Base-by-base conservation (phyloP, 768 basidiomycete species). In the Termitomyces sp. region DNA sequence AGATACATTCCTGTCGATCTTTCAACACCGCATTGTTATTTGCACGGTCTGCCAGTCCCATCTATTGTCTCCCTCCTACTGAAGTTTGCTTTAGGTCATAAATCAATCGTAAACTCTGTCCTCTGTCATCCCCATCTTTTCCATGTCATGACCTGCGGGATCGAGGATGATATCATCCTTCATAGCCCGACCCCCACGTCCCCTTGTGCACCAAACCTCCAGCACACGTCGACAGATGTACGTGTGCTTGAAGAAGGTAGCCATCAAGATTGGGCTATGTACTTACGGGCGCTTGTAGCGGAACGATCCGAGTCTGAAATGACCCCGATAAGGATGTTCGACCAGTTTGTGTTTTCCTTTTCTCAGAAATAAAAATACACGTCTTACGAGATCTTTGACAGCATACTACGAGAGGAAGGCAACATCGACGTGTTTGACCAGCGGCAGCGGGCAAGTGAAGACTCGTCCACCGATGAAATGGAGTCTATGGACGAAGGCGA, bases 31-130 rank as follows among this genome's bases (percentile, higher is more conserved):
- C 72, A 84, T 17, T 86, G 79, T 63, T 79, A 83, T 17, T 70
- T 93, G 34, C 79, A 78, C 63, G 89, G 89, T 86, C 48, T 34
- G 56, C 48, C 20, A 5, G 68, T 65, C 15, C 32, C n/a, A 12
- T 36, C 17, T n/a, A 20, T 61, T 10, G 4, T 17, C n/a, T 49
- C 1, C 31, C 25, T 42, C 25, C 11, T 7, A 32, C 42, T 38
- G n/a, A 47, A 49, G 48, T 38, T 29, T 55, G 20, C 48, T 57
- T 34, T 25, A 86, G 89, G 90, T 4, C 91, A 93, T 69, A 75
- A 81, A 45, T 91, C 91, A 1, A 91, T 94, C 56, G 85, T 93
- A 49, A 94, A 94, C 68, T 83, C 85, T 0, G 77, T 83, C 3
- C 72, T 89, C 31, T 84, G 92, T 60, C 92, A 94, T 68, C 92